Evolutionary conservation across 2,329 filamentous ascomycete genomes (phyloP), one percentile per base, ranked within the genome.

Genomic region (Aspergillus cejpii): DNA sequence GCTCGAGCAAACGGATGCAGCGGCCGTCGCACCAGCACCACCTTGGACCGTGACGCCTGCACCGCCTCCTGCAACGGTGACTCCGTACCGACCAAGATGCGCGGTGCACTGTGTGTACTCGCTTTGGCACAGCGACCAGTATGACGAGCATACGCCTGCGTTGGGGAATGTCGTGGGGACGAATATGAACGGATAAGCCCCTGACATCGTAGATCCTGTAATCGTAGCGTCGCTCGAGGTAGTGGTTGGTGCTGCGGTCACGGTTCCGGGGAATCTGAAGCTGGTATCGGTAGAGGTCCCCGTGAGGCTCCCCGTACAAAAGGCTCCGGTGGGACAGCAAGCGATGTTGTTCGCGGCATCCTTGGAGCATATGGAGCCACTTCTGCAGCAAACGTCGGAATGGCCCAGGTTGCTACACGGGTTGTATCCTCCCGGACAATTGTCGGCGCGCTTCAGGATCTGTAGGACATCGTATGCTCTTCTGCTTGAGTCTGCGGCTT

Each of bases 311-410:
- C 80, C 80, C 0, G 79, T 81, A 56, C 80, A 83, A 21, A 67
- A 73, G 11, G 75, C 74, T 40, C 75, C 73, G 20, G 64, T 69
- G 0, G 78, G 78, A 63, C 80, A 83, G 68, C 80, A 83, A 19
- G 79, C 80, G 43, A 82, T 74, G 49, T 80, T 70, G 43, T 78
- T 72, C 28, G 72, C 75, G 31, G 64, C 63, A 61, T 83, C 80
- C 40, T 72, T 70, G 33, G 74, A 72, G 65, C 80, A 83, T 45
- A 72, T 68, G 17, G 76, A 72, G 39, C 68, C 70, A 31, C 66
- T 63, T 26, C 66, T 66, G 62, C 80, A 83, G 69, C 80, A 83
- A 43, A 78, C 69, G 29, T 70, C 69, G 2, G 74, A 64, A 4
- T 74, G 74, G 42, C 74, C 75, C 29, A 79, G 60, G 47, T 70